These are phyloP conservation scores for Geotrichum europaeum DNA, from an alignment of 1,139 yeast species.

Conservation along the genomic window DNA sequence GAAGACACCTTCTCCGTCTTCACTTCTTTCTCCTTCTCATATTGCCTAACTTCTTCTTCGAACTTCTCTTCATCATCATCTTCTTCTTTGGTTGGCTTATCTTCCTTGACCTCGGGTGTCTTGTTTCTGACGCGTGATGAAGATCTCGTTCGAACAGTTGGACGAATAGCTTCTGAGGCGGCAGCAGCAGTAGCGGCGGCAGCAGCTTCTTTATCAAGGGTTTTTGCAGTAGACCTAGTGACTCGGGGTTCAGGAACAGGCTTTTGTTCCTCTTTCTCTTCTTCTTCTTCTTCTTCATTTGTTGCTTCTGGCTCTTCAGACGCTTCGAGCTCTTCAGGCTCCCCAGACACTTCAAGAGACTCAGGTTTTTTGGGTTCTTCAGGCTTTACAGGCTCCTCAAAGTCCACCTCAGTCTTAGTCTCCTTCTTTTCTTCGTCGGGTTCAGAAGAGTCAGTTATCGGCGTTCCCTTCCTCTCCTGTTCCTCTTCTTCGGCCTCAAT, in stretches of 20 bases:
- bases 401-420: not conserved
- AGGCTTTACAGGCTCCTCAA: not conserved
- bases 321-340: not conserved
- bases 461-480: not conserved
- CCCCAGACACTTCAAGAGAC: not conserved
- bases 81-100: not conserved
- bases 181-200: not conserved
- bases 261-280: not conserved
- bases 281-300: conserved; percentile 8
- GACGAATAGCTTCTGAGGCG: not conserved
- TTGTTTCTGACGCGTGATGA: conserved; percentile 9
- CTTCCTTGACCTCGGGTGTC: conserved; percentile 5
- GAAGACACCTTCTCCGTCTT: not conserved
- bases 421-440: not conserved
- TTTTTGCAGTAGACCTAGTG: conserved; percentile 1
- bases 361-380: not conserved
- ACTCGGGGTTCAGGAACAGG: not conserved
- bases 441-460: not conserved
- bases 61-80: conserved; percentile 4
- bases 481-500: not conserved
- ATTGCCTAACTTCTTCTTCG: not conserved
- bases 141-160: conserved; percentile 5
- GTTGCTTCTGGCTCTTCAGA: not conserved
- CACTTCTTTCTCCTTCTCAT: conserved; percentile 4
- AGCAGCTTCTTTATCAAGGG: not conserved